A percentile compares a stretch with the other conserved stretches of the same genome.
These are phyloP conservation scores for Citrullus colocynthis DNA, from an alignment of 306 rosid genomes.

Conservation along the genomic window DNA sequence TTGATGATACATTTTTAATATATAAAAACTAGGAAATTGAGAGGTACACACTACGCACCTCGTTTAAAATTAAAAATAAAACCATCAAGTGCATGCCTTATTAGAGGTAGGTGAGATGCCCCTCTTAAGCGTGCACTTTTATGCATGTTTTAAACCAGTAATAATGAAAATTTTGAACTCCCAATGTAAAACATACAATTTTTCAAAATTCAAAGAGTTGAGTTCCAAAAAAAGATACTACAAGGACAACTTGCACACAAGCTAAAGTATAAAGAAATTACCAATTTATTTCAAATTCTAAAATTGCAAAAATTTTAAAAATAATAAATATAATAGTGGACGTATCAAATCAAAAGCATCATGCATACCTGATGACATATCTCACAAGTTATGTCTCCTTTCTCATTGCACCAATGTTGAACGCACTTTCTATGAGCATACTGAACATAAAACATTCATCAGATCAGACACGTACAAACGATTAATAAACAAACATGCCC, in stretches of 20 bases:
- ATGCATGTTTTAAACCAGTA: neutral
- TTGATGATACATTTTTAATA: neutral
- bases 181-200: neutral
- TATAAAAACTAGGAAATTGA: neutral
- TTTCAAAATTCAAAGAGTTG: neutral
- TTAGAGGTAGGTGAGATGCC: neutral
- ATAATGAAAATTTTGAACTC: neutral
- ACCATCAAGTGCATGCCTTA: neutral
- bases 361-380: slow-evolving; percentile 45
- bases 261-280: neutral
- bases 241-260: neutral
- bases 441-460: slow-evolving; percentile 14
- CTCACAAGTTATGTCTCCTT: slow-evolving; percentile 52
- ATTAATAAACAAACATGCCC: neutral
- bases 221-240: neutral
- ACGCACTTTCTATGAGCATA: slow-evolving; percentile 58
- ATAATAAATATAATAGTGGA: neutral
- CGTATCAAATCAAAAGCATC: neutral
- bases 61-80: neutral
- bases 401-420: slow-evolving; percentile 64
- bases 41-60: neutral
- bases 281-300: neutral
- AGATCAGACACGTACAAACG: neutral
- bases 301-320: neutral
- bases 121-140: neutral